Conservation (phyloP, 345 rosid genomes). For the Microcos paniculata region DNA sequence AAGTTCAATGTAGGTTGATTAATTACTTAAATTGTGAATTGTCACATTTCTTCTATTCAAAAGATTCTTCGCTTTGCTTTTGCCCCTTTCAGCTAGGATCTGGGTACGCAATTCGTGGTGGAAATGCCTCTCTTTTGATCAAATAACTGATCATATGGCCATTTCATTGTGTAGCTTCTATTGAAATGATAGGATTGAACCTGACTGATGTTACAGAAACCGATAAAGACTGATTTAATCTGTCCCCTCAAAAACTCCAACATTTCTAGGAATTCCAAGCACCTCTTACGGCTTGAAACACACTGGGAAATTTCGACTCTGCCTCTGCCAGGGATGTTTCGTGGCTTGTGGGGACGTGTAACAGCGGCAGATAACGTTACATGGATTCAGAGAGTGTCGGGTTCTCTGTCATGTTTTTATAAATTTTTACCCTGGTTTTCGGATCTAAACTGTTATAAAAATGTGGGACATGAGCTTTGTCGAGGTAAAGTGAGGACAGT, state of each 20-base stretch:
- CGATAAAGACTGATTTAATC: not conserved
- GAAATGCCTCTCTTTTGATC: not conserved
- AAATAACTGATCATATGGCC: conserved; percentile 3
- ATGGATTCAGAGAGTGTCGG: too few species aligned
- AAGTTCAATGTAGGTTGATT: not conserved
- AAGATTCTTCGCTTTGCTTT: not conserved
- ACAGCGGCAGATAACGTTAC: not conserved
- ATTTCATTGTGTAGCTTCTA: not conserved
- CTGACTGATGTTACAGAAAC: not conserved
- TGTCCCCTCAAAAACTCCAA: not conserved
- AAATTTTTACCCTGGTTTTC: too few species aligned
- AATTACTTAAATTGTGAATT: not conserved
- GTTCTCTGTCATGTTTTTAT: too few species aligned
- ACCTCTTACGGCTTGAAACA: not conserved
- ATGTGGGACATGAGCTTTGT: too few species aligned
- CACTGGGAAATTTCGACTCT: not conserved
- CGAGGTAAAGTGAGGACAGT: too few species aligned
- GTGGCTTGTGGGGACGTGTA: not conserved
- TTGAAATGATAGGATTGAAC: not conserved
- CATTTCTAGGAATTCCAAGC: not conserved
- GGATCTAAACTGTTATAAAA: too few species aligned
- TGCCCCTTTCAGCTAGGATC: not conserved
- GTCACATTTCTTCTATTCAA: not conserved
- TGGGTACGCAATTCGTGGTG: not conserved
- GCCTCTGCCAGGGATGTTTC: not conserved